Evolutionary conservation across 768 basidiomycete species (phyloP).

Genomic region (Psilocybe subaeruginosa): DNA sequence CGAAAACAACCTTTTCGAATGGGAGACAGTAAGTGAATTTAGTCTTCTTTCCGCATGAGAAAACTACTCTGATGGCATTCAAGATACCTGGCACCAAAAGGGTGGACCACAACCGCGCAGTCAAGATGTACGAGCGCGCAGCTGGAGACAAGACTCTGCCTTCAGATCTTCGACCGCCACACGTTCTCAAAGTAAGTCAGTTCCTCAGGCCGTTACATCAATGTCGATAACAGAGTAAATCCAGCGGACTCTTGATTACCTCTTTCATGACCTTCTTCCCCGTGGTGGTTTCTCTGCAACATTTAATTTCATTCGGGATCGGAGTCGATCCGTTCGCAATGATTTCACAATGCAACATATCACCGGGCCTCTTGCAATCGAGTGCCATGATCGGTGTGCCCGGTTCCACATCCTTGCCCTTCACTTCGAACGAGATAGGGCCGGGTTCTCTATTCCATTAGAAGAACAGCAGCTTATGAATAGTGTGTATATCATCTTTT

Average conservation of each 20-base stretch:
- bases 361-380: constrained; percentile 76
- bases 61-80: constrained; percentile 41
- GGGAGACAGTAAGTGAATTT: constrained; percentile 76
- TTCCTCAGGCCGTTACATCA: neutral
- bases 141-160: constrained; percentile 92
- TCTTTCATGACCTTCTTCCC: constrained; percentile 82
- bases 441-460: constrained; percentile 63
- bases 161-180: constrained; percentile 89
- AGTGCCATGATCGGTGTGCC: constrained; percentile 92
- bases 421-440: constrained; percentile 61
- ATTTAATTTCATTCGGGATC: constrained; percentile 88
- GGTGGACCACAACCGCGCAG: constrained; percentile 85
- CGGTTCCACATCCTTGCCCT: constrained; percentile 90
- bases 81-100: constrained; percentile 84
- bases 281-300: constrained; percentile 69
- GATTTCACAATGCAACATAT: constrained; percentile 95
- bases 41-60: constrained; percentile 22
- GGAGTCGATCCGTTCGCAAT: constrained; percentile 86
- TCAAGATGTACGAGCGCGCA: constrained; percentile 94
- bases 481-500: constrained; percentile 51
- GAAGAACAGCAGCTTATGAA: constrained; percentile 93
- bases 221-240: constrained; percentile 7
- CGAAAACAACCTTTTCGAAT: constrained; percentile 84
- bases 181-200: constrained; percentile 69
- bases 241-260: constrained; percentile 88